Base-by-base conservation (phyloP, 345 rosid genomes). In the Aquilaria sinensis region DNA sequence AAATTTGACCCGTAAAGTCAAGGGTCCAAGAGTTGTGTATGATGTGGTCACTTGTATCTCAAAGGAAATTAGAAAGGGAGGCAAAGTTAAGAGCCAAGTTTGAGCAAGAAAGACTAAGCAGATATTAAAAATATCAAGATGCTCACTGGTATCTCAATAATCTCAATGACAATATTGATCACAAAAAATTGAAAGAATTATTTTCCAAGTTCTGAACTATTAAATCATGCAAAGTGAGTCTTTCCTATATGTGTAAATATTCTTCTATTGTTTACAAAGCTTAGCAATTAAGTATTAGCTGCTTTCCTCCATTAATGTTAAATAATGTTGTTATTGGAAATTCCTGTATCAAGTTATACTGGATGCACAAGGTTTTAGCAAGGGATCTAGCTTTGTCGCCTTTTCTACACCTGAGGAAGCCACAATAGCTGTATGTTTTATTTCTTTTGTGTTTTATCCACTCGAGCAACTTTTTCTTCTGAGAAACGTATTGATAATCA, bases 301-400 rank as follows among this genome's bases (percentile, higher is more conserved):
- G 0, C 2, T 8, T 16, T 5, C 30, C 30, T 12, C 52, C 12
- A 10, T 2, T 16, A 31, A 15, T 32, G 31, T 37, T 53, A 9
- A 53, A 2, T 6, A 16, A 7, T 16, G 8, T 31, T 8, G 0
- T 30, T 9, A 51, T 16, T 51, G 43, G 8, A 8, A 15, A 23
- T 56, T 6, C 37, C 30, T 13, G 56, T 43, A 47, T 12, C 54
- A 86, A 84, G 81, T 86, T 31, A 75, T 84, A 85, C 57, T 77
- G 34, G 85, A 80, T 47, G 23, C 68, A 5, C 72, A 76, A 67
- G 89, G 89, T 11, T 14, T 74, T 48, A 82, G 87, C 67, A 84
- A 70, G 75, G 83, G 90, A 16, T 86, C 78, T 70, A 87, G 93
- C 45, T 84, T 86, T 62, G 90, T 84, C 72, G 85, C 89, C 29